phyloP scores from a whole-genome alignment of 73 alveolate genomes.

The Paramecium bursaria region DNA sequence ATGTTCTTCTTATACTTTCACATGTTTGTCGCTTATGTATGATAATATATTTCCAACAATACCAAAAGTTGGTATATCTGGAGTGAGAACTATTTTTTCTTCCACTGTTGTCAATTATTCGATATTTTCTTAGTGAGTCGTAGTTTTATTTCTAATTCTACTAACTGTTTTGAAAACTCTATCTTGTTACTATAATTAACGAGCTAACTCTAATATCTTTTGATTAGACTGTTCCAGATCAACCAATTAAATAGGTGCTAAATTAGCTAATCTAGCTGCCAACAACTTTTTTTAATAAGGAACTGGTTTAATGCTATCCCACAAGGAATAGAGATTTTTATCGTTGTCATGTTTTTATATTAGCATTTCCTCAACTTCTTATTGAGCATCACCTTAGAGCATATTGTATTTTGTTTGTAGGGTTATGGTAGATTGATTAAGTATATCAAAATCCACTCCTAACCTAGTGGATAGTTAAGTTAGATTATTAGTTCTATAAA shows the following conservation, averaged over 20 bases:
- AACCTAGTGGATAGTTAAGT: neutral
- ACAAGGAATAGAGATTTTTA: no score
- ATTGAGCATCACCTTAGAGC: neutral
- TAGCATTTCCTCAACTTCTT: neutral
- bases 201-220: neutral
- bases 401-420: no score
- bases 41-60: no score
- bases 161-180: neutral
- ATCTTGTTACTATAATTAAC: neutral
- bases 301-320: neutral
- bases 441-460: conserved; percentile 9
- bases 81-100: no score
- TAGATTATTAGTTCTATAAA: neutral
- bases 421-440: no score
- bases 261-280: neutral
- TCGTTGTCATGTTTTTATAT: neutral
- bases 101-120: no score
- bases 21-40: neutral
- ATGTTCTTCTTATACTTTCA: neutral
- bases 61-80: no score
- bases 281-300: no score
- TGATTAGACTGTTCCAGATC: neutral
- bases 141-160: neutral
- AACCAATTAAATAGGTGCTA: neutral
- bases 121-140: no score